Evolutionary conservation across 2,329 filamentous ascomycete genomes (phyloP).

Genomic region (Pestalotiopsis sp.): DNA sequence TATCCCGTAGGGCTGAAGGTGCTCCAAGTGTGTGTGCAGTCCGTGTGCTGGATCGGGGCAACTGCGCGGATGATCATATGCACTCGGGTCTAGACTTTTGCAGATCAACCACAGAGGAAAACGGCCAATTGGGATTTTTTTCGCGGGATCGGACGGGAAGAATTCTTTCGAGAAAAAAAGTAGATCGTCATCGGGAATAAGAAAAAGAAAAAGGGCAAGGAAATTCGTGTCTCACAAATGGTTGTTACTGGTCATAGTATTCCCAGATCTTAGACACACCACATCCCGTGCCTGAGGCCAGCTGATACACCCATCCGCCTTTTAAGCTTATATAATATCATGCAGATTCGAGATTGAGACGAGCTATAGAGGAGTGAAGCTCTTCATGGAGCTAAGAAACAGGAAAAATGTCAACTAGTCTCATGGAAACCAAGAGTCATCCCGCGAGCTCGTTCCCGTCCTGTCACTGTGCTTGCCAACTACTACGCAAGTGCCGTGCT

Average conservation of each 20-base stretch:
- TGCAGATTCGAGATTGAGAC: neutral
- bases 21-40: neutral
- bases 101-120: neutral
- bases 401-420: no score
- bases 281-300: neutral
- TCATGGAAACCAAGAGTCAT: neutral
- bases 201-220: neutral
- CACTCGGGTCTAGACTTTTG: neutral
- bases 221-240: neutral
- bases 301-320: neutral
- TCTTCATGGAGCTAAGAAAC: no score
- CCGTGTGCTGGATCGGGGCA: neutral
- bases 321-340: neutral
- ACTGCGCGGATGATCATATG: slow-evolving; percentile 2
- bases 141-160: neutral
- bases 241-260: neutral
- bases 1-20: neutral
- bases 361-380: no score
- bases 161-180: neutral
- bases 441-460: neutral
- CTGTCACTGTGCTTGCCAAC: neutral
- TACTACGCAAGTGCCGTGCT: neutral
- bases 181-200: neutral
- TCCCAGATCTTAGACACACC: neutral
- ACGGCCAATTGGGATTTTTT: no score